Evolutionary conservation across 1,284 basidiomycete genomes (phyloP), one percentile per base, ranked within the genome.

Genomic region (Meira miltonrushii): DNA sequence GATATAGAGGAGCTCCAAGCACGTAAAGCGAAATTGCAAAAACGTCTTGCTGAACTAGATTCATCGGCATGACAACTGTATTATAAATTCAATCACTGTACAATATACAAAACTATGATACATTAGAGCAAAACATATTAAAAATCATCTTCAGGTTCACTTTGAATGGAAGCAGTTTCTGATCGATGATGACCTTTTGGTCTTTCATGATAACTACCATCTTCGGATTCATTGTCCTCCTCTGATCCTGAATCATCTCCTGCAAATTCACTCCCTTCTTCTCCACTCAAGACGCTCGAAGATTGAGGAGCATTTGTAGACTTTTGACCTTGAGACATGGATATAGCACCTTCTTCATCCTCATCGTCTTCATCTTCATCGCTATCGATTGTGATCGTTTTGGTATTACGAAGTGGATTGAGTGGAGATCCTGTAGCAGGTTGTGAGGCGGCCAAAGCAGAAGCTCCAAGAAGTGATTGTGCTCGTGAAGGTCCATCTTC

Each of bases 1-100:
- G 88, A 92, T 72, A 81, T 90, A 52, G 78, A 77, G 21, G 67
- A 68, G 21, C 66, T 81, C 44, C 57, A 59, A 39, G 62, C 69
- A 48, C 75, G 80, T 54, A 63, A 63, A 23, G 72, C 77, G 57
- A 19, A 41, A 17, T 28, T 65, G 11, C 13, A 40, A 39, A 40
- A 41, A n/a, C 25, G 55, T 40, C 55, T 67, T 19, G 55, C 8
- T 13, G n/a, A 46, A 39, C 25, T 57, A 28, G 64, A 62, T 21
- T 6, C 8, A 23, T 21, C 2, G 5, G 25, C 7, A 48, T 48
- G 46, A 6, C 8, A 25, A 23, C 23, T 21, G 17, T 48, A 43
- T 43, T 15, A 43, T 43, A 15, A 43, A n/a, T n/a, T 43, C 41
- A 21, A 43, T 4, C 41, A 43, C 41, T 21, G n/a, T 21, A 15